Evolutionary conservation across 2,329 filamentous ascomycete species (phyloP).

Genomic region (Colletotrichum camelliae): DNA sequence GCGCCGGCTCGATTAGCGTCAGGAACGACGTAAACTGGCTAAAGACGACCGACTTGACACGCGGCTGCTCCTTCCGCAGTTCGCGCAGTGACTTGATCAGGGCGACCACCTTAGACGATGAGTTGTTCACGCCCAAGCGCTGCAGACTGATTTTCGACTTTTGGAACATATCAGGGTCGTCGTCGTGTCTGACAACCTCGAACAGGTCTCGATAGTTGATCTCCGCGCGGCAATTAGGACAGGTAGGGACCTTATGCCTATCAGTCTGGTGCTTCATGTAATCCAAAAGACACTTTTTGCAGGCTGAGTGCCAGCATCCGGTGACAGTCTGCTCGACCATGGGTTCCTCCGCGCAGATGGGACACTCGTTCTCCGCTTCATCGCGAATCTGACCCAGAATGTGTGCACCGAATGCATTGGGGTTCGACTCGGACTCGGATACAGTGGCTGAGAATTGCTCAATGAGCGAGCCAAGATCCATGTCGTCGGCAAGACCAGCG

Average conservation of each 20-base stretch:
- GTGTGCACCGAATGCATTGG: slow-evolving; percentile 81
- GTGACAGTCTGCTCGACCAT: slow-evolving; percentile 96
- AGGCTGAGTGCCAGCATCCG: slow-evolving; percentile 96
- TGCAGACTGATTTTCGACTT: slow-evolving; percentile 64
- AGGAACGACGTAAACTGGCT: slow-evolving; percentile 98
- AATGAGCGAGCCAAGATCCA: slow-evolving; percentile 90
- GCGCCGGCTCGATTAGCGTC: slow-evolving; percentile 84
- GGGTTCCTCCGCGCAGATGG: slow-evolving; percentile 92
- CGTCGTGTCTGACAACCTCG: slow-evolving; percentile 84
- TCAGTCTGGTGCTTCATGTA: slow-evolving; percentile 88
- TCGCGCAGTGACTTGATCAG: slow-evolving; percentile 77
- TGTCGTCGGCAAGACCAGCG: slow-evolving; percentile 88
- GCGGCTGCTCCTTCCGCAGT: slow-evolving; percentile 68
- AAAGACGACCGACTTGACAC: slow-evolving; percentile 89
- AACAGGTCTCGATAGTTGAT: slow-evolving; percentile 88
- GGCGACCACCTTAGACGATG: slow-evolving; percentile 87
- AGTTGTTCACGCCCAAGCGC: slow-evolving; percentile 66
- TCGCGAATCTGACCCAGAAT: slow-evolving; percentile 90
- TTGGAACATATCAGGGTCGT: slow-evolving; percentile 52
- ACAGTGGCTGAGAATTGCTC: slow-evolving; percentile 79
- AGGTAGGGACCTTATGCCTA: slow-evolving; percentile 77
- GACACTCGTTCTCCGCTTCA: slow-evolving; percentile 88
- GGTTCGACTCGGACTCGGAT: slow-evolving; percentile 60
- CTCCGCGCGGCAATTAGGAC: slow-evolving; percentile 87
- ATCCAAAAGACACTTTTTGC: slow-evolving; percentile 88